phyloP scores from a whole-genome alignment of 2,329 filamentous ascomycete species.

The Trichophaea hybrida region DNA sequence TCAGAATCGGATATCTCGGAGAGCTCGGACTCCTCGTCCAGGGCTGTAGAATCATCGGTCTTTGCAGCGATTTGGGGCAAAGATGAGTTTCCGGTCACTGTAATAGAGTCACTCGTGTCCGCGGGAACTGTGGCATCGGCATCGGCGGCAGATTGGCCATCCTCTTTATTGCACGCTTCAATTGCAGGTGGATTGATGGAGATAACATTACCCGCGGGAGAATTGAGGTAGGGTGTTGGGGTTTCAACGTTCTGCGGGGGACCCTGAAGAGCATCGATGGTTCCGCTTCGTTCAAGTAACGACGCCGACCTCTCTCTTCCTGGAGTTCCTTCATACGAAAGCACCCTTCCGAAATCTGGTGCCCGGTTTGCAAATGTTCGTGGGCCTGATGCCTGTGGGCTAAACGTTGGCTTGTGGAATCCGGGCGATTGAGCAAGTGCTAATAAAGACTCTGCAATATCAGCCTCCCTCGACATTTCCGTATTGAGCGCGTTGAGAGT shows the following conservation, averaged over 20 bases:
- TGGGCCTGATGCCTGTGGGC: background rate
- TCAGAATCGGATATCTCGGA: conserved; percentile 3
- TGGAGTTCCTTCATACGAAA: background rate
- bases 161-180: background rate
- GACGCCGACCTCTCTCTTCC: background rate
- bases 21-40: background rate
- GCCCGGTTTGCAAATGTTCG: background rate
- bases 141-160: background rate
- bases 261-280: background rate
- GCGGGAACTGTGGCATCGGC: background rate
- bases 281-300: background rate
- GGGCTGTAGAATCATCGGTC: background rate
- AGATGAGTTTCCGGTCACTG: too few species aligned
- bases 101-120: background rate
- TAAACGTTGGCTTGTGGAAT: background rate
- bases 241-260: background rate
- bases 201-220: background rate
- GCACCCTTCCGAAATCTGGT: background rate
- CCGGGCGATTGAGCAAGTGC: conserved; percentile 6
- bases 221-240: background rate
- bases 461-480: background rate
- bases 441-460: conserved; percentile 11
- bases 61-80: background rate
- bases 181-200: background rate
- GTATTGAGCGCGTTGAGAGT: background rate